Evolutionary conservation across 805 yeast genomes (phyloP).

Genomic region (Metschnikowia gelsemii): DNA sequence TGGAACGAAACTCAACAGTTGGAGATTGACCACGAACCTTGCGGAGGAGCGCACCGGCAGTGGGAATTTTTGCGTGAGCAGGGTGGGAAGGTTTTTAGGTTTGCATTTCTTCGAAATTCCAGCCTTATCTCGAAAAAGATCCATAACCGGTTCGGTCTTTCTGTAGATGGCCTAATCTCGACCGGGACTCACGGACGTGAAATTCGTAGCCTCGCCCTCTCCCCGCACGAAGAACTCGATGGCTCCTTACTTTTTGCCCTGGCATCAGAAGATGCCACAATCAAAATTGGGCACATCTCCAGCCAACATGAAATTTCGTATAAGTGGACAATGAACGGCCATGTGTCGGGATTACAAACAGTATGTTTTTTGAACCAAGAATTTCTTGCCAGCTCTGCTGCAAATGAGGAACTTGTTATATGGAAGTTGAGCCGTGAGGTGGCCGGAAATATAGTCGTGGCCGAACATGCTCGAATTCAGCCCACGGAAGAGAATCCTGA

Average conservation of each 20-base stretch:
- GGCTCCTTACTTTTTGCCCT: slow-evolving; percentile 54
- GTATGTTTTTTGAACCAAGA: slow-evolving; percentile 58
- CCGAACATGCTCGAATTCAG: slow-evolving; percentile 51
- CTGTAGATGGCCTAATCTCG: slow-evolving; percentile 30
- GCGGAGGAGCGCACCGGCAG: slow-evolving; percentile 90
- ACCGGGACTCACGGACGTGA: slow-evolving; percentile 91
- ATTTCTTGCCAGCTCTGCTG: slow-evolving; percentile 56
- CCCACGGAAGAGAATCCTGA: slow-evolving; percentile 67
- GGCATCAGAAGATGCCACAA: slow-evolving; percentile 87
- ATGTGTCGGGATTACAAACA: slow-evolving; percentile 85
- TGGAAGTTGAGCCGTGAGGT: slow-evolving; percentile 60
- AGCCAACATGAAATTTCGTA: slow-evolving; percentile 44
- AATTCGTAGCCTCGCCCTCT: slow-evolving; percentile 69
- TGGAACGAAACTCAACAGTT: slow-evolving; percentile 79
- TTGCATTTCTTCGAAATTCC: slow-evolving; percentile 59
- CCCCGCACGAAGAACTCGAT: slow-evolving; percentile 29
- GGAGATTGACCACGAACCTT: slow-evolving; percentile 66
- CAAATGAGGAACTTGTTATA: slow-evolving; percentile 81
- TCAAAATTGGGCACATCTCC: slow-evolving; percentile 52
- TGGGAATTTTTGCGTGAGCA: slow-evolving; percentile 54
- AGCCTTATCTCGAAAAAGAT: slow-evolving; percentile 39
- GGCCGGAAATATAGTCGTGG: slow-evolving; percentile 44
- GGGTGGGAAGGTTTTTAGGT: slow-evolving; percentile 27
- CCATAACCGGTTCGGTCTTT: slow-evolving; percentile 20
- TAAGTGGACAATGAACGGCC: slow-evolving; percentile 68